Evolutionary conservation across 352 stramenopile species (phyloP), one percentile per base, ranked within the genome.

Genomic region (Phytophthora uliginosa): DNA sequence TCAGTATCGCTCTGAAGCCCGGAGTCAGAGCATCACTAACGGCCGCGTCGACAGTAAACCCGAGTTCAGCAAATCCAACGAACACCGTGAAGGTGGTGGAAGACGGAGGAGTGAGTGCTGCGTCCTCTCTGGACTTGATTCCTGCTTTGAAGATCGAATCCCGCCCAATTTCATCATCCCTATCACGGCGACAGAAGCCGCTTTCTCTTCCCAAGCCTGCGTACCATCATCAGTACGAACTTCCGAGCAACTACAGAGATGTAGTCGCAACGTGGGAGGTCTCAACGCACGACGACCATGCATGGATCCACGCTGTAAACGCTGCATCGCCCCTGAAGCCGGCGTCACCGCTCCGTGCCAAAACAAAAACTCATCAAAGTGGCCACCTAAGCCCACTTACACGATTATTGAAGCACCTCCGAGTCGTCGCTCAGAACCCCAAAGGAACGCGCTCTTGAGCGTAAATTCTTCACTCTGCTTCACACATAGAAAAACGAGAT

Each of bases 271-370:
- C 33, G 26, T 77, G 70, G 70, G 59, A 66, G 10, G 54, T 74
- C 4, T 63, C 45, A 9, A 59, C 65, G 17, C 31, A 47, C 0
- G 55, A 51, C 5, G 66, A 64, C 10, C 54, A 40, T 10, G 20
- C 36, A 3, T 74, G 71, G 71, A 66, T 73, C 17, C 57, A 77
- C 33, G 48, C 70, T 24, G 31, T 75, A 24, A 75, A 71, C n/a
- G 62, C 69, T 12, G 69, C 62, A 7, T 72, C 69, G 9, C 69
- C 69, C 8, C 33, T 73, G 36, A 67, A 68, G 8, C 17, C 20
- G 15, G 36, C 40, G 2, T 73, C 66, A 22, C 58, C 57, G 9
- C 10, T 67, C 52, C 73, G 71, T 31, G 34, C 4, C 20, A 45
- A 73, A 17, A 52, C n/a, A 8, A 60, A 54, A 28, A n/a, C 28